These are phyloP conservation scores for Musa acuminata DNA, from an alignment of 176 grass and related monocot species.

Conservation along the genomic window DNA sequence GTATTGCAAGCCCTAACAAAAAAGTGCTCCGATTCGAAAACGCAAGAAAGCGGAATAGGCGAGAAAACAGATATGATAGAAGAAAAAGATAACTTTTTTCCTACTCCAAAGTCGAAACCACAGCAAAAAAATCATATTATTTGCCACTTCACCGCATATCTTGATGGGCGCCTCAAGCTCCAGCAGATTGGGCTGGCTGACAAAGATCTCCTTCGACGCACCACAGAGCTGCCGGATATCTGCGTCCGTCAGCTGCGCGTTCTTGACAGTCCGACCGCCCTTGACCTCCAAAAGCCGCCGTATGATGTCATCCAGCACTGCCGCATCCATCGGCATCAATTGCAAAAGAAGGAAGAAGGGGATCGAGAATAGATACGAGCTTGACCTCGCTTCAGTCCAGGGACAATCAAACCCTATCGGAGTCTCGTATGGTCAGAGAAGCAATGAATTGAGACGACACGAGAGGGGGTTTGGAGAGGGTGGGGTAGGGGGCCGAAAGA, in stretches of 20 bases:
- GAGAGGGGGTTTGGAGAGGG: not conserved
- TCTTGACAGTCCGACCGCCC: slow-evolving; percentile 45
- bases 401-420: not conserved
- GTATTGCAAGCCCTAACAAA: not conserved
- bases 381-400: not conserved
- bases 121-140: not conserved
- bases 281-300: slow-evolving; percentile 52
- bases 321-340: slow-evolving; percentile 37
- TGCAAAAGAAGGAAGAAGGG: not conserved
- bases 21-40: not conserved
- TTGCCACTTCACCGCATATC: slow-evolving; percentile 51
- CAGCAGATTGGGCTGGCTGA: slow-evolving; percentile 69
- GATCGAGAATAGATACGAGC: not conserved
- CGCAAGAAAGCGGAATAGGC: not conserved
- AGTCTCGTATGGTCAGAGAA: not conserved
- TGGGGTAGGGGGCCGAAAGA: not conserved
- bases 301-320: slow-evolving; percentile 54
- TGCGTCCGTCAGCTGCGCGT: slow-evolving; percentile 55
- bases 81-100: not conserved
- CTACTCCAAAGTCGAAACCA: not conserved
- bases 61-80: not conserved
- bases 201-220: slow-evolving; percentile 68
- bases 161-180: slow-evolving; percentile 95
- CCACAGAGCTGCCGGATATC: slow-evolving; percentile 76
- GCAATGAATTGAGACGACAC: not conserved